Base-by-base conservation (phyloP, 257 asterid species). In the Solanum lycopersicoides region DNA sequence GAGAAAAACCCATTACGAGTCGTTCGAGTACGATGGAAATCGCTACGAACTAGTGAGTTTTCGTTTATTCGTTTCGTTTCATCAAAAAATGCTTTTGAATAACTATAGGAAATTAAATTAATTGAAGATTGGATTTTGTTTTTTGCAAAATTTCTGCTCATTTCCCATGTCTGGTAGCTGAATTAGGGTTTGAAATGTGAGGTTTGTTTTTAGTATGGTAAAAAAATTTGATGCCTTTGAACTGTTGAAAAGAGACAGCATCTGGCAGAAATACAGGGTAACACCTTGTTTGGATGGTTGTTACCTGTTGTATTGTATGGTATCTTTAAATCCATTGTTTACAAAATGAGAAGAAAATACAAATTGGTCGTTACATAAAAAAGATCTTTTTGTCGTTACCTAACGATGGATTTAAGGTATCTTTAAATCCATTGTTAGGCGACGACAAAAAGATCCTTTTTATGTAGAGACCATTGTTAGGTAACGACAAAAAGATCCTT, bases 11-110 rank as follows among this genome's bases (percentile, higher is more conserved):
- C 94, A 92, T 63, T 96, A 80, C 30, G 86, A 71, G 11, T 89
- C 94, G 1, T 96, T 95, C 63, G 98, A 96, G 87, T 95, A 92
- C 84, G 98, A 96, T 56, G 97, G 98, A 13, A 45, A 86, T 66
- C 96, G 93, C 34, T 96, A 93, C 87, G 92, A 95, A 25, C 95
- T 96, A 14, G 99, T 96, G 89, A 94, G 95, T 88, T 10, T 7
- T 75, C 87, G 86, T 72, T 35, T 3, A 15, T 35, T 80, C 63
- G 39, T 16, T 77, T 44, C 23, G 12, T 44, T 77, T 44, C 39
- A 44, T 79, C 25, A 23, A 45, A 45, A 18, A 45, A 44, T 47
- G 83, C 87, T 15, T 85, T 21, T 53, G 44, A n/a, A 76, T 74
- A 74, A 74, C 53, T 74, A 11, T 37, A 11, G 82, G 32, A 45